These are phyloP conservation scores for Haematococcus sp. DNA, from an alignment of 139 green algal genomes.

Conservation along the genomic window DNA sequence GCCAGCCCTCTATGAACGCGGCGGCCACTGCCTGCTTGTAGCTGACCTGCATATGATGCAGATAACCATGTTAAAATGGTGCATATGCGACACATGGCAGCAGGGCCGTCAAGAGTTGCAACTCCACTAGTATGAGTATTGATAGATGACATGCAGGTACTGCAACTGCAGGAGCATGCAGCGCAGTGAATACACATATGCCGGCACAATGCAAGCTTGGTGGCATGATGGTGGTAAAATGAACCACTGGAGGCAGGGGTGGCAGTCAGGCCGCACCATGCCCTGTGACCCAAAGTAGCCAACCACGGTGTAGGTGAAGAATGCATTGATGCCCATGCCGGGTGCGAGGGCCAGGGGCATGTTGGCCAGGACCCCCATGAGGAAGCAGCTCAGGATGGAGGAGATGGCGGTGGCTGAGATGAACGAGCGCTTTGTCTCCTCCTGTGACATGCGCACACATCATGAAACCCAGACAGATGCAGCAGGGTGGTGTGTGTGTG, in stretches of 20 bases:
- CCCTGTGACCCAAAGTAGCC: slow-evolving; percentile 54
- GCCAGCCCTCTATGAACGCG: slow-evolving; percentile 64
- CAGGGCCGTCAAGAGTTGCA: too few species aligned
- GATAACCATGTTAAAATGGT: too few species aligned
- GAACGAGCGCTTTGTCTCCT: slow-evolving; percentile 34
- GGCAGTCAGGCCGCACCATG: slow-evolving; percentile 11
- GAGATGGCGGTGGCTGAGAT: slow-evolving; percentile 71
- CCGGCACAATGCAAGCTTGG: too few species aligned
- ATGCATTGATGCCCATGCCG: slow-evolving; percentile 80
- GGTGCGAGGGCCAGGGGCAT: slow-evolving; percentile 73
- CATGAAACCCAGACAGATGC: background rate
- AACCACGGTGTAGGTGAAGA: slow-evolving; percentile 75
- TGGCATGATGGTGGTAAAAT: too few species aligned
- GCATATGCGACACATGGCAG: too few species aligned
- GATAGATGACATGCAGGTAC: too few species aligned
- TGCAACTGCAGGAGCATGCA: too few species aligned
- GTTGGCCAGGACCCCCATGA: slow-evolving; percentile 74
- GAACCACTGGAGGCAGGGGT: too few species aligned
- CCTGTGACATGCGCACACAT: slow-evolving; percentile 20
- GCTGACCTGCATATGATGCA: slow-evolving; percentile 47
- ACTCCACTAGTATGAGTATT: too few species aligned
- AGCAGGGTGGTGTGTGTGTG: background rate
- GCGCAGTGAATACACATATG: too few species aligned
- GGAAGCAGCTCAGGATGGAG: slow-evolving; percentile 60
- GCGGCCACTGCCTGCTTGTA: slow-evolving; percentile 45